Evolutionary conservation across 73 alveolate species (phyloP).

Genomic region (Tetrahymena thermophila): DNA sequence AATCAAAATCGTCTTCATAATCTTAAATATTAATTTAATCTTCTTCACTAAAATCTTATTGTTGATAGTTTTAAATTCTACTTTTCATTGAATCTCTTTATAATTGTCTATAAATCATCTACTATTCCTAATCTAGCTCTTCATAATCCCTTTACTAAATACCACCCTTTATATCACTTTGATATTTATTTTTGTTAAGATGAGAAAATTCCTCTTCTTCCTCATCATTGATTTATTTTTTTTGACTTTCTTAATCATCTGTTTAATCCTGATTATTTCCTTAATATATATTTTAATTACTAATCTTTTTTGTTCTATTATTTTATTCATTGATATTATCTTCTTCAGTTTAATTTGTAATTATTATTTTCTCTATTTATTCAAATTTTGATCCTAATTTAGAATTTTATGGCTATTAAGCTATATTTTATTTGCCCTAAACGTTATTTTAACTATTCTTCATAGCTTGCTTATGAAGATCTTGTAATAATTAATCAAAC

Average conservation of each 20-base stretch:
- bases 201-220: background rate
- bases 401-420: background rate
- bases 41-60: background rate
- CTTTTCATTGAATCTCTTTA: background rate
- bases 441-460: background rate
- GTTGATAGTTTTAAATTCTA: background rate
- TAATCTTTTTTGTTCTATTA: background rate
- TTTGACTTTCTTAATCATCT: background rate
- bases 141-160: background rate
- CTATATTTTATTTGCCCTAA: background rate
- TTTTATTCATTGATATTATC: background rate
- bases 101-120: background rate
- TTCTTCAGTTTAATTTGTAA: background rate
- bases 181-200: background rate
- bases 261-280: background rate
- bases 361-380: background rate
- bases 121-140: background rate
- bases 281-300: background rate
- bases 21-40: background rate
- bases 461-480: background rate
- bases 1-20: background rate
- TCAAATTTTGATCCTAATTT: background rate
- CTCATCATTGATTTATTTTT: background rate
- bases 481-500: background rate
- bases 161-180: background rate